Conservation (phyloP, 1,284 basidiomycete genomes). For the Tilletia caries region DNA sequence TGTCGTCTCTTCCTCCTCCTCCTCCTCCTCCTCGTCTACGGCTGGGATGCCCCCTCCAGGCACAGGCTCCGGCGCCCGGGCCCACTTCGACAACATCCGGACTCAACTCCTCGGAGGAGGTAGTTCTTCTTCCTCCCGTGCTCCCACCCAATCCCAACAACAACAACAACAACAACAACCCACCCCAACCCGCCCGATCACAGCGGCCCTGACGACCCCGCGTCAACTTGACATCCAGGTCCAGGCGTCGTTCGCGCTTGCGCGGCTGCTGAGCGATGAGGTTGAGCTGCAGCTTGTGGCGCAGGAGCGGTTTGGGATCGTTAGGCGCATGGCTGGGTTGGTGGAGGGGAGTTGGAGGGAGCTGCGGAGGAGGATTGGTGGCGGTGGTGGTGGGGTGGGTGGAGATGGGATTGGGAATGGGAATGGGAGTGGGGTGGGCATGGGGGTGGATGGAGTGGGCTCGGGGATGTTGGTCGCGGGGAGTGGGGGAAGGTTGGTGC, state of each 20-base stretch:
- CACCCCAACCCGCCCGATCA: no score
- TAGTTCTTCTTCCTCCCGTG: background rate
- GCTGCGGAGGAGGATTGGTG: background rate
- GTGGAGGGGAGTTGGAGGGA: slow-evolving; percentile 20
- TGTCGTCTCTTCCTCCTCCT: background rate
- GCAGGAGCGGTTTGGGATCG: slow-evolving; percentile 33
- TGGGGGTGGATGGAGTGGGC: background rate
- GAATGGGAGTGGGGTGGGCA: background rate
- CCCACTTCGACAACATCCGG: no score
- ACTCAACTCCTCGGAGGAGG: no score
- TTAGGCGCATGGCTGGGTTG: slow-evolving; percentile 28
- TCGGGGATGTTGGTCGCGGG: slow-evolving; percentile 16
- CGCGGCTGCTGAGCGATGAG: slow-evolving; percentile 37
- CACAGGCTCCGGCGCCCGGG: no score
- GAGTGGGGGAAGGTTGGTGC: slow-evolving; percentile 18
- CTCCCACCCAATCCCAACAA: no score
- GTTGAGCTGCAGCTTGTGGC: slow-evolving; percentile 35
- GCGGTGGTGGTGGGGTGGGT: background rate
- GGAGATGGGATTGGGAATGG: background rate
- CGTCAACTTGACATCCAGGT: slow-evolving; percentile 38
- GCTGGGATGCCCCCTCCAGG: no score
- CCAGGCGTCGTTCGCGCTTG: slow-evolving; percentile 41
- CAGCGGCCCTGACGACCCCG: no score
- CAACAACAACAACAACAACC: no score
- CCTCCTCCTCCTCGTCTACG: slow-evolving; percentile 13